These are phyloP conservation scores for Solanum sejunctum DNA, from an alignment of 257 asterid species.

Conservation along the genomic window DNA sequence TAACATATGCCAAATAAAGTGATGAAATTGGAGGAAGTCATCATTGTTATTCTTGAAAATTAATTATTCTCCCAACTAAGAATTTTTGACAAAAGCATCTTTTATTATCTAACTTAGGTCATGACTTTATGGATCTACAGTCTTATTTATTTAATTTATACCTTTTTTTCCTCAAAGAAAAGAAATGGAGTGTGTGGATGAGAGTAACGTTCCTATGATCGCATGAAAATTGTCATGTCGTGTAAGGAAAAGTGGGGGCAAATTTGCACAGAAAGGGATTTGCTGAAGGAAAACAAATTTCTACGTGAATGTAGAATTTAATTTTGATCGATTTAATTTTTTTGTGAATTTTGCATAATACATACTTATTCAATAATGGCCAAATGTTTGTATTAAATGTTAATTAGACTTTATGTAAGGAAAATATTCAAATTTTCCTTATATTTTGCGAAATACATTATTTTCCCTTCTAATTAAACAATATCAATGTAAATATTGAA, in stretches of 20 bases:
- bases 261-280: slow-evolving; percentile 17
- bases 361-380: neutral
- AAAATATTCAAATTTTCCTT: neutral
- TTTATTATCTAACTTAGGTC: slow-evolving; percentile 12
- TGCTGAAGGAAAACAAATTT: neutral
- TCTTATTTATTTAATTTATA: slow-evolving; percentile 1
- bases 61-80: slow-evolving; percentile 16
- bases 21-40: slow-evolving; percentile 21
- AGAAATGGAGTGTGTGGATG: slow-evolving; percentile 11
- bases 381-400: neutral
- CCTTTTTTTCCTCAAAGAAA: neutral
- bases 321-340: neutral
- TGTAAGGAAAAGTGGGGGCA: slow-evolving; percentile 46
- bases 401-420: neutral
- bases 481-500: too few relatives aligned
- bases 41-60: slow-evolving; percentile 43
- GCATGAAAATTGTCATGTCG: slow-evolving; percentile 26
- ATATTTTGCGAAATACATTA: neutral
- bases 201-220: slow-evolving; percentile 9
- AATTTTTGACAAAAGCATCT: slow-evolving; percentile 15
- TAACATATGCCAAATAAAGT: slow-evolving; percentile 20
- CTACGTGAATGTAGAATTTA: neutral
- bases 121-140: slow-evolving; percentile 13
- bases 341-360: neutral
- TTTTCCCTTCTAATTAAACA: too few relatives aligned